Evolutionary conservation across 139 green algal species (phyloP), one percentile per base, ranked within the genome.

Genomic region (Edaphochlamys debaryana): DNA sequence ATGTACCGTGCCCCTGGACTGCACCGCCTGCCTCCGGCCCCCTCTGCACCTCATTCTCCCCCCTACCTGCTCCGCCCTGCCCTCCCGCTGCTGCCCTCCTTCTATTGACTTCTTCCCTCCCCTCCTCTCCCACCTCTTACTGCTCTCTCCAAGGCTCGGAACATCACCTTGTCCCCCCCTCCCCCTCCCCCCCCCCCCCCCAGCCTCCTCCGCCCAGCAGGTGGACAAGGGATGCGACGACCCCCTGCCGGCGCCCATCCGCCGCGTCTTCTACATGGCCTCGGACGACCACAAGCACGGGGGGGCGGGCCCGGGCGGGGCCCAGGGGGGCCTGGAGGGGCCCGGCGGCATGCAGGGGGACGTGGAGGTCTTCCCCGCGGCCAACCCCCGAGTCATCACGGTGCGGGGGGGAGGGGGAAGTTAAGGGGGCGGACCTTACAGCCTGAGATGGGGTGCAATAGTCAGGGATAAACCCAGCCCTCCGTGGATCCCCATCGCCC

Each of bases 221-320:
- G 93, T 95, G 58, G 88, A 95, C 91, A 98, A 97, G 83, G 67
- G 88, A 32, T 91, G 86, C 41, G 76, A 79, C 75, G 60, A 56
- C 50, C 85, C 85, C 56, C 92, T 99, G 70, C 87, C 93, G 0
- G 93, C 95, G 0, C 91, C 96, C 60, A 93, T 99, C 62, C 92
- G 93, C 40, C 93, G 96, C 36, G 92, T 99, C n/a, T 98, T 99
- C 89, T 99, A 99, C 90, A 88, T 98, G 36, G 94, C 94, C 0
- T n/a, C 68, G 17, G 68, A 78, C 37, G 79, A 78, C 38, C 60
- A 81, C 75, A 63, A 71, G n/a, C 37, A 25, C 29, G 19, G 22
- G 38, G 45, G 68, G 38, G 67, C 67, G 38, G 86, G 62, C 0
- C 27, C 29, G 17, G 66, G 9, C 2, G 36, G 1, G 66, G 36